Conservation (phyloP, 2,329 filamentous ascomycete genomes). For the Colletotrichum sp. region DNA sequence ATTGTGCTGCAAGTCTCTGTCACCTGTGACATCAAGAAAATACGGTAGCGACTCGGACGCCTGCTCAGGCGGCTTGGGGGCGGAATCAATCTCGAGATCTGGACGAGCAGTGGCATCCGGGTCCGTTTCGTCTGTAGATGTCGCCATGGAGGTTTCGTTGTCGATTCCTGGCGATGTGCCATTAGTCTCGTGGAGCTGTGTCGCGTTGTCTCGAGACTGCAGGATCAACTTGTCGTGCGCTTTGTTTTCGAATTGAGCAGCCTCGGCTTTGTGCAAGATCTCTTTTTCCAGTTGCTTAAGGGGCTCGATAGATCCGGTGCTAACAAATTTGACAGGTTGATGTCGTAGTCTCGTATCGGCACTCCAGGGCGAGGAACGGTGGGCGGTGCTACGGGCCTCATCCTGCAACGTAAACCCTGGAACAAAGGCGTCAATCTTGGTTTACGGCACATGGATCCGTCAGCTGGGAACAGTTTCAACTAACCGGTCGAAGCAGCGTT, state of each 20-base stretch:
- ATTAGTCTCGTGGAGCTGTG: not conserved
- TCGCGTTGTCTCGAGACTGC: not conserved
- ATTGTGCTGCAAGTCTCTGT: slow-evolving; percentile 24
- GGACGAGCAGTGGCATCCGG: not conserved
- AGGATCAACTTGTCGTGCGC: not conserved
- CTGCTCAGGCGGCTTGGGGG: not conserved
- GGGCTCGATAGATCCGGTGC: slow-evolving; percentile 57
- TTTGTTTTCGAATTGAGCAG: not conserved
- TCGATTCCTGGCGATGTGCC: not conserved
- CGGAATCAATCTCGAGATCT: not conserved
- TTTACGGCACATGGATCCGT: not conserved
- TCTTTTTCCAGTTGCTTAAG: slow-evolving; percentile 44
- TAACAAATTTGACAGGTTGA: slow-evolving; percentile 57
- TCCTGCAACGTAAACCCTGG: slow-evolving; percentile 25
- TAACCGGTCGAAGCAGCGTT: not conserved
- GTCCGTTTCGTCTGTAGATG: not conserved
- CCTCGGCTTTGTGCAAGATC: slow-evolving; percentile 11
- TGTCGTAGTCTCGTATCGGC: slow-evolving; percentile 48
- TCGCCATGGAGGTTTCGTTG: not conserved
- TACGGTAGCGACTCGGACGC: slow-evolving; percentile 28
- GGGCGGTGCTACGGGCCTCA: slow-evolving; percentile 27
- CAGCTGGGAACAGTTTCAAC: not conserved
- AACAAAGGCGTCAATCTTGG: not conserved
- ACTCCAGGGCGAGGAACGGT: slow-evolving; percentile 44
- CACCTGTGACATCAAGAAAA: slow-evolving; percentile 42